phyloP scores from a whole-genome alignment of 805 yeast species.

The Ogataea degrootiae region DNA sequence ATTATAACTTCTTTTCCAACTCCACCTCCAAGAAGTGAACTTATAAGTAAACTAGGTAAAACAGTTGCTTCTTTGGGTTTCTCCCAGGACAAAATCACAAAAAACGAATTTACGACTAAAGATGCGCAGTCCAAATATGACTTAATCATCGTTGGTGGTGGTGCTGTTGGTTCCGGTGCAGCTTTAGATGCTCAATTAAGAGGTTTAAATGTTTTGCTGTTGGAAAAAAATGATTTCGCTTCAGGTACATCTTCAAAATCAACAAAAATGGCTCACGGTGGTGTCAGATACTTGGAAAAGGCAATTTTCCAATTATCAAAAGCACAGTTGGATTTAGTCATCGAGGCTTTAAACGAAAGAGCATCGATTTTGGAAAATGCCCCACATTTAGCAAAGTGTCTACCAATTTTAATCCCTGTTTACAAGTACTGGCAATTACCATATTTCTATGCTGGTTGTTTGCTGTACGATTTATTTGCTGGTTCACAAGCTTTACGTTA shows the following conservation, averaged over 20 bases:
- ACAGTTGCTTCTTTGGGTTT: constrained; percentile 9
- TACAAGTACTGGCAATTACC: constrained; percentile 96
- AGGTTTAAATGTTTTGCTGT: constrained; percentile 81
- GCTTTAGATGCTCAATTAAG: constrained; percentile 89
- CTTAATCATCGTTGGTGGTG: constrained; percentile 89
- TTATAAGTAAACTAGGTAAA: constrained; percentile 41
- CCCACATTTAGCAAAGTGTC: constrained; percentile 79
- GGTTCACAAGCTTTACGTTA: constrained; percentile 80
- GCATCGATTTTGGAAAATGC: constrained; percentile 84
- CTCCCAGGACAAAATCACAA: constrained; percentile 2
- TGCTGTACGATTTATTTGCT: constrained; percentile 88
- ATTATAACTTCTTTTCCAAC: constrained; percentile 39
- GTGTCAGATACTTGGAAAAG: constrained; percentile 91
- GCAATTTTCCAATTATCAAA: constrained; percentile 90
- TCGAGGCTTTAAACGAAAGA: constrained; percentile 85
- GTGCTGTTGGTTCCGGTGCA: constrained; percentile 92
- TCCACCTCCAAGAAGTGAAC: constrained; percentile 54
- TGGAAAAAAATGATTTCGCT: constrained; percentile 88
- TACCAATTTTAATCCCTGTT: constrained; percentile 95
- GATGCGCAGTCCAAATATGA: constrained; percentile 57
- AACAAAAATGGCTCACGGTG: constrained; percentile 97
- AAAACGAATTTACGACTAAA: constrained; percentile 9
- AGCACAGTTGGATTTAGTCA: constrained; percentile 82
- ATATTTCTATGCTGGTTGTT: constrained; percentile 86
- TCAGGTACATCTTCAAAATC: constrained; percentile 91